These are phyloP conservation scores for Tuber microsphaerosporum DNA, from an alignment of 495 filamentous ascomycete genomes.

Conservation along the genomic window DNA sequence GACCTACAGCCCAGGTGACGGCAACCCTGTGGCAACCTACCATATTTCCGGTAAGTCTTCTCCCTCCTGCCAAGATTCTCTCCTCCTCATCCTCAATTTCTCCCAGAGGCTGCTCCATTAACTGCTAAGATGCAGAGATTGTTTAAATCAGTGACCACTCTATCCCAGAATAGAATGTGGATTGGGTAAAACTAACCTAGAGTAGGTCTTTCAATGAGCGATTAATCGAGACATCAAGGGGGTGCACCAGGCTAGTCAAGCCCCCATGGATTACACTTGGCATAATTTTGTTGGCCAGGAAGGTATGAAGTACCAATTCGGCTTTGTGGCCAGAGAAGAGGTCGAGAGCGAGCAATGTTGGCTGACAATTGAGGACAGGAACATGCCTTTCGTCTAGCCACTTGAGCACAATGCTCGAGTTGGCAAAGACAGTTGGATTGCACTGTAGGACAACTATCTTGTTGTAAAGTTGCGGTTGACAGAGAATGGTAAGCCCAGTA, in stretches of 20 bases:
- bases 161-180: conserved; percentile 5
- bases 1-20: no score
- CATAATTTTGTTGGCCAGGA: not conserved
- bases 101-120: not conserved
- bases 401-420: not conserved
- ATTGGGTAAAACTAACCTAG: not conserved
- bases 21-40: no score
- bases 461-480: not conserved
- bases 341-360: not conserved
- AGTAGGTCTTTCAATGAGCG: conserved; percentile 2
- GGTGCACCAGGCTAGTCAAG: not conserved
- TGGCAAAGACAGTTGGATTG: conserved; percentile 8
- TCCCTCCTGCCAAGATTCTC: no score
- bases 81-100: no score
- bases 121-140: not conserved
- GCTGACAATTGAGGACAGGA: not conserved
- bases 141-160: not conserved
- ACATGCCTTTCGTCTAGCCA: not conserved
- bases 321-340: conserved; percentile 5
- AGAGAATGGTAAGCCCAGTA: not conserved
- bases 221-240: conserved; percentile 6
- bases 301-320: not conserved
- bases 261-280: not conserved
- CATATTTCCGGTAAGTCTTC: no score
- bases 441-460: conserved; percentile 7